A percentile compares a stretch with the other conserved stretches of the same genome.
phyloP scores from a whole-genome alignment of 2,329 filamentous ascomycete species.

The Aspergillus sp. region DNA sequence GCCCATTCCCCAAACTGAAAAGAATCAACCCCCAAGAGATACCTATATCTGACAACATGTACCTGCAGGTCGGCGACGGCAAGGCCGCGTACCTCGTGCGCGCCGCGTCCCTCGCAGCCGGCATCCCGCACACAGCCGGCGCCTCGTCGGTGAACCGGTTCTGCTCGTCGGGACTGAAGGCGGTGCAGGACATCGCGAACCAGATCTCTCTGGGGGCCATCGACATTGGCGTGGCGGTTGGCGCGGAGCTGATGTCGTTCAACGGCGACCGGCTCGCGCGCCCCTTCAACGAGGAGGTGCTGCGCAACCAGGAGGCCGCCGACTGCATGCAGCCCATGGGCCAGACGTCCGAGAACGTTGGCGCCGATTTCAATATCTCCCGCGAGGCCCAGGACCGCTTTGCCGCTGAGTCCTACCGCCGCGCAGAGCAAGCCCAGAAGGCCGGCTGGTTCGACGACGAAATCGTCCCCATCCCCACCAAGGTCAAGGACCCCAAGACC shows the following conservation, averaged over 20 bases:
- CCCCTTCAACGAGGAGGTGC: conserved; percentile 75
- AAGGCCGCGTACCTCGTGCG: conserved; percentile 91
- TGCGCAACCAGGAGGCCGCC: conserved; percentile 69
- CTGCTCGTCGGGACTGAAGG: conserved; percentile 95
- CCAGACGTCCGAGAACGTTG: conserved; percentile 96
- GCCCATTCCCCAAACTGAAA: conserved; percentile 9
- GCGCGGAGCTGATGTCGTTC: conserved; percentile 82
- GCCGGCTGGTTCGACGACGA: conserved; percentile 89
- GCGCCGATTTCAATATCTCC: conserved; percentile 79
- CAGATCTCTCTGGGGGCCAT: conserved; percentile 78
- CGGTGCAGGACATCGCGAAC: conserved; percentile 90
- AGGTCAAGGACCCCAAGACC: conserved; percentile 77
- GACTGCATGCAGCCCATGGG: conserved; percentile 97
- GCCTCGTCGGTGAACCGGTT: conserved; percentile 88
- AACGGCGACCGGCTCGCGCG: conserved; percentile 67
- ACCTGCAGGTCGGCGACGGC: conserved; percentile 48
- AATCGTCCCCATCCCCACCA: conserved; percentile 82
- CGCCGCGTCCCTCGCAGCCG: conserved; percentile 82
- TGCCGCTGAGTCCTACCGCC: conserved; percentile 80
- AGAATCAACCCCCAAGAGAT: conserved; percentile 1
- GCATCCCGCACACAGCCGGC: conserved; percentile 85
- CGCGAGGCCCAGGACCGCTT: conserved; percentile 80
- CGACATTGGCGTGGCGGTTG: conserved; percentile 80
- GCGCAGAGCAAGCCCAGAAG: conserved; percentile 88
- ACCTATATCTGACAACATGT: background rate